These are phyloP conservation scores for Sporothrix phasma DNA, from an alignment of 2,329 filamentous ascomycete species.

Conservation along the genomic window DNA sequence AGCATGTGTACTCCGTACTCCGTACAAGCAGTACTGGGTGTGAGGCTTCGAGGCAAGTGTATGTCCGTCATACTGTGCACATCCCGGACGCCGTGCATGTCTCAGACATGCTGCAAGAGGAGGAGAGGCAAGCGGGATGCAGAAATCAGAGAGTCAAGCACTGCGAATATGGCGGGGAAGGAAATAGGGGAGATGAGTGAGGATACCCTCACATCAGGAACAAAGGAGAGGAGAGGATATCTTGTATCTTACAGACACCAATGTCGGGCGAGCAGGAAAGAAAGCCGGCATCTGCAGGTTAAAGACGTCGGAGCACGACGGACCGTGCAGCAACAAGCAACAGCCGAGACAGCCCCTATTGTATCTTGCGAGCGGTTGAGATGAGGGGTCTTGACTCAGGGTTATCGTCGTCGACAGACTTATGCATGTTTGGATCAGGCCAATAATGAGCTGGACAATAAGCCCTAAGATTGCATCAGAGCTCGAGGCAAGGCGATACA, in stretches of 20 bases:
- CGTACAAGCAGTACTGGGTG: no score
- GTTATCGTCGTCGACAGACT: no score
- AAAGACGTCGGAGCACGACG: background rate
- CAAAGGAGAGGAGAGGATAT: background rate
- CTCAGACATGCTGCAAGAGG: background rate
- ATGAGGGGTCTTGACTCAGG: background rate
- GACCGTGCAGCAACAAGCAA: background rate
- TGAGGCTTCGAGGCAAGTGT: background rate
- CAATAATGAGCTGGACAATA: background rate
- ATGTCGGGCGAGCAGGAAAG: background rate
- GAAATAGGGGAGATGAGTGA: background rate
- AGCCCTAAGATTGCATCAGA: background rate
- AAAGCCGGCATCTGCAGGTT: background rate
- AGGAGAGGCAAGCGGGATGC: background rate
- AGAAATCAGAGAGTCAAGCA: background rate
- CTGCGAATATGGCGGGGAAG: background rate
- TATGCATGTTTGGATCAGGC: background rate
- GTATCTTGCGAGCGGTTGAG: no score
- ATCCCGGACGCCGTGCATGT: background rate
- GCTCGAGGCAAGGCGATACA: background rate
- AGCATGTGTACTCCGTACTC: no score
- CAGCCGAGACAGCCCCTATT: background rate
- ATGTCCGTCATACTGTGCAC: background rate
- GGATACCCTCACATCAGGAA: background rate
- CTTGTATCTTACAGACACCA: background rate